These are phyloP conservation scores for Ormosia emarginata DNA, from an alignment of 306 rosid genomes.

Conservation along the genomic window DNA sequence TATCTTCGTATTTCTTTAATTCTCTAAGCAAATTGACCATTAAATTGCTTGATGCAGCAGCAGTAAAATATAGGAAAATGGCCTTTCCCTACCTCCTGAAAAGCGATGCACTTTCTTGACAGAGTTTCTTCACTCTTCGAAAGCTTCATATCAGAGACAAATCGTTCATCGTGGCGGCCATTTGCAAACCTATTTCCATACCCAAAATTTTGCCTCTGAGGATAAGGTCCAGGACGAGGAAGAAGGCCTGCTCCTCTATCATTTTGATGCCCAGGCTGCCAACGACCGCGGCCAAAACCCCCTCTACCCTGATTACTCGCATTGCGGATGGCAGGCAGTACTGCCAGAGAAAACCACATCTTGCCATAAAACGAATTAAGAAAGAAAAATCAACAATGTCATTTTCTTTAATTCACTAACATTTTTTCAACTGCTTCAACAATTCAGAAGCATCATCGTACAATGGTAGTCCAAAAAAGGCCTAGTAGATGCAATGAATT, in stretches of 20 bases:
- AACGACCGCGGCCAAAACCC: conserved; percentile 52
- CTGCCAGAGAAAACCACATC: conserved; percentile 44
- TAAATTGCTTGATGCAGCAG: not conserved
- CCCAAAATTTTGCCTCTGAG: conserved; percentile 73
- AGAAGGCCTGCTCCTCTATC: conserved; percentile 94
- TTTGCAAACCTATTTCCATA: conserved; percentile 62
- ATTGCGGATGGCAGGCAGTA: conserved; percentile 46
- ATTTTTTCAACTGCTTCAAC: not conserved
- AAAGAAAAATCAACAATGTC: conserved; percentile 27
- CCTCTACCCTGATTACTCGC: conserved; percentile 37
- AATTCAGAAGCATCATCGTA: not conserved
- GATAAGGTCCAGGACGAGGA: conserved; percentile 92
- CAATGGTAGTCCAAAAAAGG: not conserved
- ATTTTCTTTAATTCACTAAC: conserved; percentile 6
- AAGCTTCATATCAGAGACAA: conserved; percentile 81
- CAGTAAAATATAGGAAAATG: conserved; percentile 8
- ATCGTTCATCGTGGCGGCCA: conserved; percentile 75
- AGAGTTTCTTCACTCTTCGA: conserved; percentile 76
- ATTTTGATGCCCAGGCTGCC: conserved; percentile 52
- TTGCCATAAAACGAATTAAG: conserved; percentile 28
- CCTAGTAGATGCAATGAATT: not conserved
- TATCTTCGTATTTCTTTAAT: not conserved
- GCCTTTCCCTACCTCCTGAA: conserved; percentile 46
- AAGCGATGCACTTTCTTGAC: conserved; percentile 51
- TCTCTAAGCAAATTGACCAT: not conserved